These are phyloP conservation scores for Crotalaria pallida DNA, from an alignment of 306 rosid genomes.

Conservation along the genomic window DNA sequence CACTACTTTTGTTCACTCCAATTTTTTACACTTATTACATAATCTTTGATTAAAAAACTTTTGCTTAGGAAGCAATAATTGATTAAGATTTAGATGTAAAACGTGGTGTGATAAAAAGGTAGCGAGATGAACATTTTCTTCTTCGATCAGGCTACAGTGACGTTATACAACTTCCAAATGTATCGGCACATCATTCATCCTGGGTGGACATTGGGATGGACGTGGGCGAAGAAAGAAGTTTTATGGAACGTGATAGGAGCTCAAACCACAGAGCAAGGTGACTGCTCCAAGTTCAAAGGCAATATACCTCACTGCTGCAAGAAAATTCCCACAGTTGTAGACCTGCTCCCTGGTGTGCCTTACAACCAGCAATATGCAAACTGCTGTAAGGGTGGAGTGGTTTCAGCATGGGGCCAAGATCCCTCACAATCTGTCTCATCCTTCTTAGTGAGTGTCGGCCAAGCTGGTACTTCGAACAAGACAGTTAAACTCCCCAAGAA, in stretches of 20 bases:
- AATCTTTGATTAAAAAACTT: no score
- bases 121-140: no score
- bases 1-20: no score
- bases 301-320: conserved; percentile 84
- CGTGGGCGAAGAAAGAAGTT: conserved; percentile 89
- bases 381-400: conserved; percentile 93
- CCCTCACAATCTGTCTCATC: conserved; percentile 73
- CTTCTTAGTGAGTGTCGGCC: conserved; percentile 82
- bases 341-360: conserved; percentile 89
- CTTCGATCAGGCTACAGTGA: conserved; percentile 56
- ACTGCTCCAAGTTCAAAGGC: conserved; percentile 86
- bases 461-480: conserved; percentile 74
- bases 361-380: conserved; percentile 86
- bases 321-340: conserved; percentile 75
- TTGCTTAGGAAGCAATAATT: no score
- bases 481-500: conserved; percentile 84
- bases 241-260: conserved; percentile 82
- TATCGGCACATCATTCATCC: conserved; percentile 87
- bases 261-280: conserved; percentile 92
- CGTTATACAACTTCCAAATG: conserved; percentile 79
- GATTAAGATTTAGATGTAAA: no score
- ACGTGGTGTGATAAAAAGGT: no score
- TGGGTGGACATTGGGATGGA: conserved; percentile 91
- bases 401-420: conserved; percentile 92
- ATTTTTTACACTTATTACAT: no score